Percentiles rank a stretch among this genome's conserved stretches.
Evolutionary conservation across 805 yeast genomes (phyloP).

Genomic region (Saturnispora mendoncae): DNA sequence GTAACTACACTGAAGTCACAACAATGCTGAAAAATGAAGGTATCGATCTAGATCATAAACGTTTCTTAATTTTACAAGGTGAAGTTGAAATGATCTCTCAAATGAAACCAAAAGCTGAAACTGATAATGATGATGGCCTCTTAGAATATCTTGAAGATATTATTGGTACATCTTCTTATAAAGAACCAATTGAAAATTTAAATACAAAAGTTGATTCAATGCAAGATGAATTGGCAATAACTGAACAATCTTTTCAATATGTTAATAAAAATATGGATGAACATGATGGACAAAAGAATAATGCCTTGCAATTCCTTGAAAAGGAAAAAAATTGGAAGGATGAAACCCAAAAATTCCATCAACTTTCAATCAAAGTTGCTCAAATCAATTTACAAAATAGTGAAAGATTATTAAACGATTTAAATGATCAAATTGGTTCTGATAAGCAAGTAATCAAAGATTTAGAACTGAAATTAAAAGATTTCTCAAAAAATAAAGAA

Average conservation of each 20-base stretch:
- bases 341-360: slow-evolving; percentile 48
- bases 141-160: slow-evolving; percentile 93
- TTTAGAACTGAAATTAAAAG: slow-evolving; percentile 28
- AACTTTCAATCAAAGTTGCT: slow-evolving; percentile 37
- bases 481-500: slow-evolving; percentile 27
- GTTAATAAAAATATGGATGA: slow-evolving; percentile 67
- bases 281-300: slow-evolving; percentile 52
- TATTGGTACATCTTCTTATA: slow-evolving; percentile 86
- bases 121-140: slow-evolving; percentile 85
- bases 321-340: slow-evolving; percentile 53
- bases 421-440: slow-evolving; percentile 9
- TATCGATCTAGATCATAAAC: slow-evolving; percentile 87
- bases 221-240: slow-evolving; percentile 73
- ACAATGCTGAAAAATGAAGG: slow-evolving; percentile 67
- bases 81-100: slow-evolving; percentile 98
- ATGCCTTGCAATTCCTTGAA: slow-evolving; percentile 56
- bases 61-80: slow-evolving; percentile 92
- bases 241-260: slow-evolving; percentile 67
- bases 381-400: slow-evolving; percentile 33
- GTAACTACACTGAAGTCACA: slow-evolving; percentile 75
- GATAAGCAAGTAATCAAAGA: slow-evolving; percentile 21
- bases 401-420: slow-evolving; percentile 14
- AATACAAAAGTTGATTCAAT: slow-evolving; percentile 55
- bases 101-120: slow-evolving; percentile 96
- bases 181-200: slow-evolving; percentile 61